Conservation (phyloP, 495 filamentous ascomycete genomes). For the Penicillium robsamsonii region DNA sequence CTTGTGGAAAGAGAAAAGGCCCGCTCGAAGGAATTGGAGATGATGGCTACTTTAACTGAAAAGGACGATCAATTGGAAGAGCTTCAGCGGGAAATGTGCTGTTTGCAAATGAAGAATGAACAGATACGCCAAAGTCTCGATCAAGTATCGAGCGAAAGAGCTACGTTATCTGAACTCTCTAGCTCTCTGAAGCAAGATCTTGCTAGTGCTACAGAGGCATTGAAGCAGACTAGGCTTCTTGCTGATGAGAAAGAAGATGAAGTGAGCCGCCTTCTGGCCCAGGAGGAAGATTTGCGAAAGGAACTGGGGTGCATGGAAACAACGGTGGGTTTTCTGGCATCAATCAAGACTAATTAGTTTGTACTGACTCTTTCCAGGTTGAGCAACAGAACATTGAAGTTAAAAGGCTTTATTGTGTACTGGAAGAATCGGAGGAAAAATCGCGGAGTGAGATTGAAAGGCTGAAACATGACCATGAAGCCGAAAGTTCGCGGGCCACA, state of each 20-base stretch:
- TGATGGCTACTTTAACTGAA: slow-evolving; percentile 44
- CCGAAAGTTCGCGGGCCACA: slow-evolving; percentile 16
- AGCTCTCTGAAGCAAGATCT: slow-evolving; percentile 24
- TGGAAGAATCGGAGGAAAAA: slow-evolving; percentile 25
- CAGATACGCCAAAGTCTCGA: slow-evolving; percentile 20
- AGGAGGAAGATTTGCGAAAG: slow-evolving; percentile 20
- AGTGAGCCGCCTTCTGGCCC: slow-evolving; percentile 22
- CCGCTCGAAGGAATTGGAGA: slow-evolving; percentile 41
- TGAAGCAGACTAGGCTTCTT: slow-evolving; percentile 20
- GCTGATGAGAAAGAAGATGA: slow-evolving; percentile 29
- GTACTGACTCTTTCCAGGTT: slow-evolving; percentile 20
- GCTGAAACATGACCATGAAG: slow-evolving; percentile 19
- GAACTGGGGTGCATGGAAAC: slow-evolving; percentile 24
- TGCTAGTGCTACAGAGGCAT: slow-evolving; percentile 6
- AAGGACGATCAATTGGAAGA: slow-evolving; percentile 48
- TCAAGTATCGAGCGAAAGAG: slow-evolving; percentile 20
- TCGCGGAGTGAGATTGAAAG: slow-evolving; percentile 20
- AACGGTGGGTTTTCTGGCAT: slow-evolving; percentile 24
- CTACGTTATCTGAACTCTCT: slow-evolving; percentile 12
- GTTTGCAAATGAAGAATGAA: slow-evolving; percentile 22
- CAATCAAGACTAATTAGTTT: background rate
- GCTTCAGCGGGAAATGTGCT: slow-evolving; percentile 27
- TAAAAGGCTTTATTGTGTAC: slow-evolving; percentile 20
- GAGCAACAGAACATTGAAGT: slow-evolving; percentile 23
- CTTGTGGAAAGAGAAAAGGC: slow-evolving; percentile 29